A percentile compares a stretch with the other conserved stretches of the same genome.
Evolutionary conservation across 1,284 basidiomycete genomes (phyloP).

Genomic region (Pyrrhoderma noxium): DNA sequence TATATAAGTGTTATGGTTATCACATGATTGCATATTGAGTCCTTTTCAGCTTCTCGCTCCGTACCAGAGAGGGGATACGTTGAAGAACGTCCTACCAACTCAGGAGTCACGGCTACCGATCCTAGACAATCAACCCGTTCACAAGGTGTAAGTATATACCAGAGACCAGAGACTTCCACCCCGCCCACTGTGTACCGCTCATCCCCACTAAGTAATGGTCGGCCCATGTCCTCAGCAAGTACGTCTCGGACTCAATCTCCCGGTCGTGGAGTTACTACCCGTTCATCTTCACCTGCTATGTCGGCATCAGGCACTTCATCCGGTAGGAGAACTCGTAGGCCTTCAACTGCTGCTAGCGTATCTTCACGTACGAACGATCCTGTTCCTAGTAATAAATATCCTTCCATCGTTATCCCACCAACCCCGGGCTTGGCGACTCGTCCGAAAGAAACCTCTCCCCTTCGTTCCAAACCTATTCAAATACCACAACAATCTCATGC

Average conservation of each 20-base stretch:
- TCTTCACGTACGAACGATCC: slow-evolving; percentile 9
- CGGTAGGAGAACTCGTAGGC: slow-evolving; percentile 4
- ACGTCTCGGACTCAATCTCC: slow-evolving; percentile 11
- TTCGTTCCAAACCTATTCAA: slow-evolving; percentile 15
- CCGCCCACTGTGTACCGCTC: not conserved
- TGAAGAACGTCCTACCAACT: slow-evolving; percentile 12
- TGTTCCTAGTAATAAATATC: not conserved
- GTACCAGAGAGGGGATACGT: not conserved
- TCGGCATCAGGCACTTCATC: slow-evolving; percentile 1
- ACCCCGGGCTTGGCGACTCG: slow-evolving; percentile 6
- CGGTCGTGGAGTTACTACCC: slow-evolving; percentile 1
- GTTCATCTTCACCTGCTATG: slow-evolving; percentile 15
- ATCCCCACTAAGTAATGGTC: slow-evolving; percentile 5
- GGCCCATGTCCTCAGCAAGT: slow-evolving; percentile 9
- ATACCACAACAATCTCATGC: slow-evolving; percentile 5
- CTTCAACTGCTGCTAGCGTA: slow-evolving; percentile 5
- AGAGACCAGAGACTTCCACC: slow-evolving; percentile 5
- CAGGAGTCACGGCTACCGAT: slow-evolving; percentile 11
- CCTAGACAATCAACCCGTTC: slow-evolving; percentile 5
- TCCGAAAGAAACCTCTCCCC: slow-evolving; percentile 10
- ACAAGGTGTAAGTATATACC: slow-evolving; percentile 2
- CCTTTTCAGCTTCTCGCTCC: slow-evolving; percentile 3
- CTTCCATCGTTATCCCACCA: slow-evolving; percentile 8
- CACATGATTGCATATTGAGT: not conserved
- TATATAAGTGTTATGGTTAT: not conserved